These are phyloP conservation scores for Melanomma pulvis-pyrius DNA, from an alignment of 495 filamentous ascomycete genomes.

Conservation along the genomic window DNA sequence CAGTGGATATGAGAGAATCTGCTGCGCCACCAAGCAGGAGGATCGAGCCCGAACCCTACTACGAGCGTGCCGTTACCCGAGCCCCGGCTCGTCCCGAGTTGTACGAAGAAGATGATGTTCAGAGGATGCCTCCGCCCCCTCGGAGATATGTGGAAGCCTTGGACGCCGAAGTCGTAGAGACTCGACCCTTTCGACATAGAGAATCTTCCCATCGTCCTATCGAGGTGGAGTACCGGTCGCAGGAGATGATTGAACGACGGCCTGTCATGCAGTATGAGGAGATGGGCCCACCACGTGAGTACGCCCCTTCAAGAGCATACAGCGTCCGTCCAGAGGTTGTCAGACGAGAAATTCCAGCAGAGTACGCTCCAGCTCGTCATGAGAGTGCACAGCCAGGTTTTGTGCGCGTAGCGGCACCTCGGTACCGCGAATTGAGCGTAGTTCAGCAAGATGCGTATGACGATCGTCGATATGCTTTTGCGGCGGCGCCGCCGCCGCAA, in stretches of 20 bases:
- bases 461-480: constrained; percentile 30
- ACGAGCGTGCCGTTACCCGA: constrained; percentile 40
- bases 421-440: constrained; percentile 38
- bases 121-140: constrained; percentile 43
- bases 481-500: constrained; percentile 12
- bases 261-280: constrained; percentile 36
- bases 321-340: constrained; percentile 41
- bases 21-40: constrained; percentile 39
- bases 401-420: constrained; percentile 23
- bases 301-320: constrained; percentile 30
- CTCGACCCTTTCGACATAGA: constrained; percentile 55
- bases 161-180: constrained; percentile 51
- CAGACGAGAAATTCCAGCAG: constrained; percentile 28
- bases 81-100: constrained; percentile 29
- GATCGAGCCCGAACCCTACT: constrained; percentile 33
- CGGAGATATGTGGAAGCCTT: constrained; percentile 58
- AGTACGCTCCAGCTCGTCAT: constrained; percentile 30
- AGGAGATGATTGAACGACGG: constrained; percentile 29
- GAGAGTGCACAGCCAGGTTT: constrained; percentile 37
- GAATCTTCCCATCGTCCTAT: constrained; percentile 53
- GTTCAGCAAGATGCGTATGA: constrained; percentile 27
- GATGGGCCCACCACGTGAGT: constrained; percentile 38
- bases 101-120: constrained; percentile 38
- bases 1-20: constrained; percentile 35
- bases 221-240: constrained; percentile 42